These are phyloP conservation scores for Sicyos baderoa DNA, from an alignment of 306 rosid genomes.

Conservation along the genomic window DNA sequence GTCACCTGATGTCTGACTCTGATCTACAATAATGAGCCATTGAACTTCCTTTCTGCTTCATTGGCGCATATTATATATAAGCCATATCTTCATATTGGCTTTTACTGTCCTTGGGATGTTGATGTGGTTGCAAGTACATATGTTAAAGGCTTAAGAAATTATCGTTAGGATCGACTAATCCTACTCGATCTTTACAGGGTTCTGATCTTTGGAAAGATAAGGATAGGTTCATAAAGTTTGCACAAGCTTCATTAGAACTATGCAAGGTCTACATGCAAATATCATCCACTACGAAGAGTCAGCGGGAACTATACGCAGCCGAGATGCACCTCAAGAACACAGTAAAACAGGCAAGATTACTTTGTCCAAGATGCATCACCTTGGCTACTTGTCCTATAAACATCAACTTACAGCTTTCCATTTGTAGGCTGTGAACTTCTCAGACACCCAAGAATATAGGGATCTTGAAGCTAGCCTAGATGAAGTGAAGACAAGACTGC, in stretches of 20 bases:
- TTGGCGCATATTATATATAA: neutral
- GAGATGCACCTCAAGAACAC: constrained; percentile 85
- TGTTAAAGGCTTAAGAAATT: neutral
- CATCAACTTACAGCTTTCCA: constrained; percentile 19
- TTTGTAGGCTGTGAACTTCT: constrained; percentile 47
- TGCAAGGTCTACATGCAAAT: constrained; percentile 74
- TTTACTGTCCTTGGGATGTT: neutral
- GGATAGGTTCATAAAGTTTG: constrained; percentile 57
- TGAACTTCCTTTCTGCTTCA: neutral
- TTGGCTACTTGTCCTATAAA: neutral
- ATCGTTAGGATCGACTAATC: neutral
- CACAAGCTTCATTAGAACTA: constrained; percentile 77
- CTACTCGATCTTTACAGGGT: constrained; percentile 40
- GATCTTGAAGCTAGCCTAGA: constrained; percentile 58
- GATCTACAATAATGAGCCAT: neutral
- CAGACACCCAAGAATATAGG: constrained; percentile 49
- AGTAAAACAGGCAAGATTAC: constrained; percentile 60
- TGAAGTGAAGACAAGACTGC: constrained; percentile 22
- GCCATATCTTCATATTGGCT: neutral
- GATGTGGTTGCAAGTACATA: neutral
- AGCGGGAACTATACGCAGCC: constrained; percentile 53
- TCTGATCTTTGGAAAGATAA: constrained; percentile 75
- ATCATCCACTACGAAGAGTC: constrained; percentile 50
- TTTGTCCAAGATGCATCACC: neutral
- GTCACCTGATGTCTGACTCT: neutral